Conservation (phyloP, 2,329 filamentous ascomycete species). For the Sporothrix luriei region DNA sequence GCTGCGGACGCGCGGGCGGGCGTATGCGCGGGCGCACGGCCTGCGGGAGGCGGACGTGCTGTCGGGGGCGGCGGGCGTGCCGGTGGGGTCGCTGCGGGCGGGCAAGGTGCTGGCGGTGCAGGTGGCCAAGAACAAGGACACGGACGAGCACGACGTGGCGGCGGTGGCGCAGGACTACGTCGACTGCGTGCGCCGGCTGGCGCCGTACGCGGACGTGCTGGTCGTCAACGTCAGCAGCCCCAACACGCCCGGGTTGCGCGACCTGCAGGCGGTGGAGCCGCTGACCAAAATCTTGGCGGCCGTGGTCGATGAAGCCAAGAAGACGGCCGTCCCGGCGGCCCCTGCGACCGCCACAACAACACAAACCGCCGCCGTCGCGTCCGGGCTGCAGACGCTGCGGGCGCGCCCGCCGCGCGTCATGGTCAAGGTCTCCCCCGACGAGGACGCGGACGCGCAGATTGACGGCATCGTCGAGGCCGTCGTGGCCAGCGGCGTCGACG, state of each 20-base stretch:
- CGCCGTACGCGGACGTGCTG: constrained; percentile 88
- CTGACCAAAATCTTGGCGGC: constrained; percentile 77
- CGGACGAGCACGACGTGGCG: constrained; percentile 78
- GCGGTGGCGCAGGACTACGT: constrained; percentile 82
- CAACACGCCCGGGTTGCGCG: constrained; percentile 88
- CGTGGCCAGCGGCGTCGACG: constrained; percentile 81
- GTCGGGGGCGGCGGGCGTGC: constrained; percentile 70
- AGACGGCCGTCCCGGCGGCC: constrained; percentile 57
- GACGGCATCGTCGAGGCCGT: constrained; percentile 86
- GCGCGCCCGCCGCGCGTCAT: constrained; percentile 79
- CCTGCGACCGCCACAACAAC: neutral
- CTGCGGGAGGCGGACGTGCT: constrained; percentile 73
- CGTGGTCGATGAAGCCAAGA: constrained; percentile 76
- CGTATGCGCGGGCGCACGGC: constrained; percentile 72
- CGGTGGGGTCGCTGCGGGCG: constrained; percentile 74
- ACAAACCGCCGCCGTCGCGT: constrained; percentile 23
- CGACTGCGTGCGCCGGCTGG: constrained; percentile 82
- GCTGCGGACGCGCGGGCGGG: constrained; percentile 74
- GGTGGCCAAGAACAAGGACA: constrained; percentile 95
- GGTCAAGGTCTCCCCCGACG: constrained; percentile 97
- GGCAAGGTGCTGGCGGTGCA: constrained; percentile 86
- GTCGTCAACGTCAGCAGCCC: constrained; percentile 97
- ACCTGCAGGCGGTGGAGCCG: constrained; percentile 81
- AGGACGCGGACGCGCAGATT: constrained; percentile 82
- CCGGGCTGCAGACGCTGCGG: constrained; percentile 45